These are phyloP conservation scores for Backusella circina DNA, from an alignment of 192 early-diverging fungal species.

Conservation along the genomic window DNA sequence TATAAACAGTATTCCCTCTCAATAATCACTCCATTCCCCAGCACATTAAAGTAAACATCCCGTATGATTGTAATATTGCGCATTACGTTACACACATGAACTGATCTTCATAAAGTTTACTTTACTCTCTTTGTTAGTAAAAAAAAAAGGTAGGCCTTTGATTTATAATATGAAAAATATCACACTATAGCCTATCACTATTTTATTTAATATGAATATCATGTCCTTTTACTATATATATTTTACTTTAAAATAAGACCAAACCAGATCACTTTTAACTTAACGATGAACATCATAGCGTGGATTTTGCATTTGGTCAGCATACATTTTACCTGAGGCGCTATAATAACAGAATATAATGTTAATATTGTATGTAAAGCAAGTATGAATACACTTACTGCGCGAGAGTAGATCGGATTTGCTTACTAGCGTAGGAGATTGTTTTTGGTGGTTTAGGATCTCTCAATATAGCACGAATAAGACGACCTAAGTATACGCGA, in stretches of 20 bases:
- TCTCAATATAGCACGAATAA: constrained; percentile 31
- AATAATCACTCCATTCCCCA: too few species aligned
- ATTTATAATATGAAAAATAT: neutral
- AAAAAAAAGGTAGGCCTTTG: neutral
- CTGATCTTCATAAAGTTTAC: too few species aligned
- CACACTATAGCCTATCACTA: neutral
- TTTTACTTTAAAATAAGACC: too few species aligned
- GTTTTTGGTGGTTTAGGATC: constrained; percentile 1
- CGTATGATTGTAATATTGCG: too few species aligned
- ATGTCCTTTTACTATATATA: neutral
- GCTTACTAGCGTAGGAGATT: constrained; percentile 4
- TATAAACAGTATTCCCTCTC: too few species aligned
- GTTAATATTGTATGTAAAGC: neutral
- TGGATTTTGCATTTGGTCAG: constrained; percentile 20
- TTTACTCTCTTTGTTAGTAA: neutral
- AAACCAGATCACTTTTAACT: neutral
- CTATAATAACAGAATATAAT: neutral
- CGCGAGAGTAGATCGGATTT: constrained; percentile 5
- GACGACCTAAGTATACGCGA: constrained; percentile 24
- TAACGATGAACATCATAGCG: neutral
- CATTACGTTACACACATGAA: too few species aligned
- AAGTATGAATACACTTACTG: constrained; percentile 1
- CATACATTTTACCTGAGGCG: constrained; percentile 22
- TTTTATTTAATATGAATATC: neutral
- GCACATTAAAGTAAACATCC: too few species aligned